phyloP scores from a whole-genome alignment of 2,329 filamentous ascomycete species.

The Aspergillus bombycis region DNA sequence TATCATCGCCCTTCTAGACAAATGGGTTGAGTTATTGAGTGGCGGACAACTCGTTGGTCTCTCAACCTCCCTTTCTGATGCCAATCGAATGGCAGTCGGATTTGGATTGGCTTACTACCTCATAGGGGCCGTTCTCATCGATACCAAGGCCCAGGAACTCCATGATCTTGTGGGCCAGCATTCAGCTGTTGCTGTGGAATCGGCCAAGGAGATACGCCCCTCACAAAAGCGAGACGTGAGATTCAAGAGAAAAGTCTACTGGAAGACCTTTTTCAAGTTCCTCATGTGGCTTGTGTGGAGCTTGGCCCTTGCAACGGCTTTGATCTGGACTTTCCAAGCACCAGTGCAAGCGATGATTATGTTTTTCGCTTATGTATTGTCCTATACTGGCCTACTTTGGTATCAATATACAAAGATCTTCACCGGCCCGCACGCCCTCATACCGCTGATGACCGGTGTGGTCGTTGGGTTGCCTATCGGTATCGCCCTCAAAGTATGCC shows the following conservation, averaged over 20 bases:
- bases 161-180: constrained; percentile 50
- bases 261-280: constrained; percentile 54
- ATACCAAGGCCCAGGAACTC: constrained; percentile 57
- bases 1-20: constrained; percentile 58
- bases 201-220: constrained; percentile 46
- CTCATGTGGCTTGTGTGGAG: constrained; percentile 58
- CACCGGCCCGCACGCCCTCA: constrained; percentile 52
- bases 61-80: constrained; percentile 35
- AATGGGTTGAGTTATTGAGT: constrained; percentile 56
- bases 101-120: constrained; percentile 63
- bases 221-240: constrained; percentile 50
- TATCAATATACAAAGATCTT: constrained; percentile 60
- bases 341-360: constrained; percentile 49
- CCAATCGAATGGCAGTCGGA: constrained; percentile 53
- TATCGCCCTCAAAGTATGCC: constrained; percentile 45
- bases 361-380: constrained; percentile 53
- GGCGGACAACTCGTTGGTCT: constrained; percentile 49
- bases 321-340: constrained; percentile 58
- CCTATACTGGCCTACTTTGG: constrained; percentile 57
- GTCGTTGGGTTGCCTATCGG: constrained; percentile 52
- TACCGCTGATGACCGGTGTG: constrained; percentile 52
- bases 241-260: constrained; percentile 54
- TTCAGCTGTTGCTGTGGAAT: constrained; percentile 44
- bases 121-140: constrained; percentile 59
- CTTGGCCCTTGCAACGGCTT: constrained; percentile 51